Percentiles rank a stretch among this genome's conserved stretches.
These are phyloP conservation scores for Zygosaccharomyces sapae DNA, from an alignment of 1,139 yeast species.

Conservation along the genomic window DNA sequence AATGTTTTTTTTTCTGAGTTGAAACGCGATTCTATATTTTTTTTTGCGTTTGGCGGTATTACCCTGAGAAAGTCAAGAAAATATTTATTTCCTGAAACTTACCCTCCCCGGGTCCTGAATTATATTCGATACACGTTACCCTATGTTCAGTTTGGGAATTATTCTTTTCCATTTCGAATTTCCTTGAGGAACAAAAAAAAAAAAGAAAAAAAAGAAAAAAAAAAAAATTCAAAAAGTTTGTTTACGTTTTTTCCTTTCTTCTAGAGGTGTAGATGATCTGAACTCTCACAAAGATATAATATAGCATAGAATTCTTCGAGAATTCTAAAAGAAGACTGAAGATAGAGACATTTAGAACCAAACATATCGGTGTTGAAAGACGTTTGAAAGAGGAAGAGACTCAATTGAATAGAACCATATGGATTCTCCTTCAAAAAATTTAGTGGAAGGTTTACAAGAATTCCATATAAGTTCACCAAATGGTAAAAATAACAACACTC, in stretches of 20 bases:
- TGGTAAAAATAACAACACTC: too few species aligned
- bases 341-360: too few species aligned
- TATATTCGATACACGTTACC: background rate
- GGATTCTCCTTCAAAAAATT: constrained; percentile 24
- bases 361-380: too few species aligned
- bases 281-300: too few species aligned
- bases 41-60: too few species aligned
- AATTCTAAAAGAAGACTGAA: background rate
- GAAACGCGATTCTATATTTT: too few species aligned
- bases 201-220: background rate
- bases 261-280: too few species aligned
- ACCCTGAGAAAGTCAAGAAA: too few species aligned
- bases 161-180: background rate
- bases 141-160: background rate
- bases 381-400: background rate
- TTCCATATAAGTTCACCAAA: constrained; percentile 27
- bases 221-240: background rate
- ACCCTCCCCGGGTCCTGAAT: too few species aligned
- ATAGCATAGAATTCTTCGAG: background rate
- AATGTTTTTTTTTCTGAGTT: constrained; percentile 3
- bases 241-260: background rate
- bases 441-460: constrained; percentile 21
- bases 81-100: too few species aligned
- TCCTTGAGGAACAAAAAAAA: background rate
- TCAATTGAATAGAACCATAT: background rate